A percentile compares a stretch with the other conserved stretches of the same genome.
Conservation (phyloP, 208 protist genomes). For the Tritrichomonas foetus region DNA sequence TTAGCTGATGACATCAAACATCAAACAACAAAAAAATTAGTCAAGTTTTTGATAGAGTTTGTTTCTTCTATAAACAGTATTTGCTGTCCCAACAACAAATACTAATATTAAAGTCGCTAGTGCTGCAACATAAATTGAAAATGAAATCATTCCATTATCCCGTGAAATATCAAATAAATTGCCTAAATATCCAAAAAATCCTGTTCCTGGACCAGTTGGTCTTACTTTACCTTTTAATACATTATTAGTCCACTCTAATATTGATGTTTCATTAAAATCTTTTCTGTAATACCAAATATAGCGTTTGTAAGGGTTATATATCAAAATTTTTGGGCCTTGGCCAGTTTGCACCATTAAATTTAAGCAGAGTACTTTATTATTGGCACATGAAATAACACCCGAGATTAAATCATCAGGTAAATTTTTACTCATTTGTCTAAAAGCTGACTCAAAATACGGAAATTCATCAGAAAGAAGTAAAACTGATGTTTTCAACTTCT, state of each 20-base stretch:
- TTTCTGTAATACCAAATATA: slow-evolving; percentile 14
- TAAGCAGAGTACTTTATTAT: background rate
- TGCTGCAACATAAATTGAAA: background rate
- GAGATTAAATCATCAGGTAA: background rate
- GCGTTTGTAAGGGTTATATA: background rate
- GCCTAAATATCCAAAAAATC: background rate
- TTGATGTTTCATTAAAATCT: background rate
- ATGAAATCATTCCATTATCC: background rate
- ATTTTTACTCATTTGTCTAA: background rate
- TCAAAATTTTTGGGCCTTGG: background rate
- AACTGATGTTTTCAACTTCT: background rate
- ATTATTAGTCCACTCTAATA: background rate
- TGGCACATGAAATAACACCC: background rate
- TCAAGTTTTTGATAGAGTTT: background rate
- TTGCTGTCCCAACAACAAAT: background rate
- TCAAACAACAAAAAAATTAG: background rate
- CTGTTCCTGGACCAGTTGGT: background rate
- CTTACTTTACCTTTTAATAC: background rate
- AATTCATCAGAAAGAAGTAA: background rate
- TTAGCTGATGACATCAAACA: background rate
- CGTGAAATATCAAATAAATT: background rate
- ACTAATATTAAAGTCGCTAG: background rate
- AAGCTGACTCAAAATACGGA: background rate
- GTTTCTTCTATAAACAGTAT: background rate
- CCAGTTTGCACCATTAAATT: background rate